phyloP scores from a whole-genome alignment of 129 eudicot species.

The Oenanthe sinensis region DNA sequence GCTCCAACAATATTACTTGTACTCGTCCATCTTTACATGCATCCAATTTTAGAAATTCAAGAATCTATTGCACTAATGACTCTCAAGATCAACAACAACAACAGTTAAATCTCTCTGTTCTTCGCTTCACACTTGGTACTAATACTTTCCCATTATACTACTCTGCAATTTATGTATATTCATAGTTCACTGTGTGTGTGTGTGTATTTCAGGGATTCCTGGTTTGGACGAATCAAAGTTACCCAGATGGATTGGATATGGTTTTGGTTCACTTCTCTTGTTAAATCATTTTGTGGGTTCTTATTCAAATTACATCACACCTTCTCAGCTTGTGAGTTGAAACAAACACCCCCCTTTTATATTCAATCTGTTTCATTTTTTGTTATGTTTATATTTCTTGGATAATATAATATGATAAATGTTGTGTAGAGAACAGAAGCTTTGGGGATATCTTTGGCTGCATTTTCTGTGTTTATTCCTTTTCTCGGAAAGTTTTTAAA shows the following conservation, averaged over 20 bases:
- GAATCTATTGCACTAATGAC: conserved; percentile 31
- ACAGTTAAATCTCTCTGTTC: conserved; percentile 71
- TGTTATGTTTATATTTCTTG: background rate
- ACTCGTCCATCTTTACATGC: background rate
- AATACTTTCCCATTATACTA: background rate
- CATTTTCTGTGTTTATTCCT: conserved; percentile 62
- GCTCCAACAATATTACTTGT: background rate
- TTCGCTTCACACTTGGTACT: conserved; percentile 78
- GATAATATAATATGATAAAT: background rate
- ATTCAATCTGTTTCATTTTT: background rate
- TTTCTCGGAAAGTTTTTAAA: conserved; percentile 79
- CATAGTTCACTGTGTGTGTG: background rate
- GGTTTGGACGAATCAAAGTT: conserved; percentile 86
- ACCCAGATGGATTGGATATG: conserved; percentile 91
- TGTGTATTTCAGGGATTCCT: conserved; percentile 47
- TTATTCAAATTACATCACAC: conserved; percentile 32
- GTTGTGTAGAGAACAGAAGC: conserved; percentile 60
- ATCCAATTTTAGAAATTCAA: background rate
- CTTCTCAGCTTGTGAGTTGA: conserved; percentile 70
- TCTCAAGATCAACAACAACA: conserved; percentile 37
- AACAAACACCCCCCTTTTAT: background rate
- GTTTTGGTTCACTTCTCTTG: conserved; percentile 58
- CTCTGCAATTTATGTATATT: background rate
- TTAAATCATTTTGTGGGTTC: conserved; percentile 69
- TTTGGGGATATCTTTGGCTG: conserved; percentile 76